Conservation (phyloP, 2,329 filamentous ascomycete genomes). For the Cladosporium cucumerinum region DNA sequence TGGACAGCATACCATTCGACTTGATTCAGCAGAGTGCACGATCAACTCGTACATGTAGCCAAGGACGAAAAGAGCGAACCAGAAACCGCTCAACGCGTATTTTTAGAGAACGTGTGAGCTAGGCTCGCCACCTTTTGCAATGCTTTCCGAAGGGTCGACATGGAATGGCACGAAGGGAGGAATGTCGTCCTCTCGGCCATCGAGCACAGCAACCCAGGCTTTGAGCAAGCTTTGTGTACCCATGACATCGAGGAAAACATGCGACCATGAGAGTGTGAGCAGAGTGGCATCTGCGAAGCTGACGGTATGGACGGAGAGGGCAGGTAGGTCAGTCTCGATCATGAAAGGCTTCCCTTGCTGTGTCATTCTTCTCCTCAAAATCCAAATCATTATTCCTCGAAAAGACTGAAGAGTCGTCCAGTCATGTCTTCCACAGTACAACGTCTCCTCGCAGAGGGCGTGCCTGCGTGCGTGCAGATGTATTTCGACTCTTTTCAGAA, state of each 20-base stretch:
- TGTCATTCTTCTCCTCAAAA: neutral
- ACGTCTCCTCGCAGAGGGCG: conserved; percentile 23
- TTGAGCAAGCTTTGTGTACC: conserved; percentile 22
- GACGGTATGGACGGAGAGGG: conserved; percentile 23
- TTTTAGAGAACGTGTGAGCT: conserved; percentile 22
- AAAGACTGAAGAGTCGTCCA: neutral
- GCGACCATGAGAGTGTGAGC: conserved; percentile 27
- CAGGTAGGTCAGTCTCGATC: conserved; percentile 23
- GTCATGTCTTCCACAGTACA: conserved; percentile 18
- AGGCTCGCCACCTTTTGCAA: conserved; percentile 20
- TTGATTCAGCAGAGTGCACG: conserved; percentile 4
- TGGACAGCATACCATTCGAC: conserved; percentile 15
- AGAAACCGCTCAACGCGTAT: conserved; percentile 2
- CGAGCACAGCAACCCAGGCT: conserved; percentile 27
- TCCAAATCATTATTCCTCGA: neutral
- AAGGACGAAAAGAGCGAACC: conserved; percentile 18
- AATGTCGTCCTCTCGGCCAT: conserved; percentile 25
- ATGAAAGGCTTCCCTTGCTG: neutral
- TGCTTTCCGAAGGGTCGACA: conserved; percentile 23
- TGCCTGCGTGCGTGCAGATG: conserved; percentile 23
- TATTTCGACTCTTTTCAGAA: conserved; percentile 32
- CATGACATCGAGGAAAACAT: conserved; percentile 27
- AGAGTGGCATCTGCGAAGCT: conserved; percentile 29
- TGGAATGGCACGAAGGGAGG: conserved; percentile 22
- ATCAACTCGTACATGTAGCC: conserved; percentile 15